phyloP scores from a whole-genome alignment of 2,329 filamentous ascomycete genomes.

The Alternaria metachromatica region DNA sequence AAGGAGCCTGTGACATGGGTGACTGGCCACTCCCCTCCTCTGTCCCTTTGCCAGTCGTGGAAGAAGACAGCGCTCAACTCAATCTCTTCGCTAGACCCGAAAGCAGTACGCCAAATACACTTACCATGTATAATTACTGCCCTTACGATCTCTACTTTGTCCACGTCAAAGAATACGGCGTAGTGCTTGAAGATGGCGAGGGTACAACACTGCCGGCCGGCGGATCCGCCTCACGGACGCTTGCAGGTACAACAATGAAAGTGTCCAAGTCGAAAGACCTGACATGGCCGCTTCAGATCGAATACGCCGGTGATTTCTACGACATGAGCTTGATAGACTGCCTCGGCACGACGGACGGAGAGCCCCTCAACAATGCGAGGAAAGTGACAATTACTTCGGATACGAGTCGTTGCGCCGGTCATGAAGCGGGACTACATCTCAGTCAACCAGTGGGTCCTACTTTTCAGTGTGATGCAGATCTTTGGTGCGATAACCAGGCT shows the following conservation, averaged over 20 bases:
- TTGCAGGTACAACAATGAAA: no score
- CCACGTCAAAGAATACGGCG: no score
- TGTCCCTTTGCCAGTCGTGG: conserved; percentile 8
- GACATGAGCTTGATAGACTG: conserved; percentile 29
- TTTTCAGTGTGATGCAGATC: conserved; percentile 20
- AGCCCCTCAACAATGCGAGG: no score
- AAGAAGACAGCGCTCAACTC: conserved; percentile 13
- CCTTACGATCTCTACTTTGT: conserved; percentile 10
- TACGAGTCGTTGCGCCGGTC: conserved; percentile 17
- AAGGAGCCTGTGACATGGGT: no score
- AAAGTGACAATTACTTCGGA: no score
- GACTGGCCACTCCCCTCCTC: no score
- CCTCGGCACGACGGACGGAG: conserved; percentile 6
- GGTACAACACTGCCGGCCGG: no score
- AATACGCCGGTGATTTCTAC: no score
- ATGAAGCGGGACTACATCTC: conserved; percentile 25
- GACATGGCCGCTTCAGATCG: no score
- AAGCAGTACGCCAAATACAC: conserved; percentile 5
- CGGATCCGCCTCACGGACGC: no score
- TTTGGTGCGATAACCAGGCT: conserved; percentile 31
- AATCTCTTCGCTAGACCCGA: conserved; percentile 15
- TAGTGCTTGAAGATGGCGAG: no score
- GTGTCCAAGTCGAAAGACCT: no score
- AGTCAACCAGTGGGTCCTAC: conserved; percentile 10
- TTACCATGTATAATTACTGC: conserved; percentile 30